Evolutionary conservation across 805 yeast species (phyloP), one percentile per base, ranked within the genome.

Genomic region (Ogataea zsoltii): DNA sequence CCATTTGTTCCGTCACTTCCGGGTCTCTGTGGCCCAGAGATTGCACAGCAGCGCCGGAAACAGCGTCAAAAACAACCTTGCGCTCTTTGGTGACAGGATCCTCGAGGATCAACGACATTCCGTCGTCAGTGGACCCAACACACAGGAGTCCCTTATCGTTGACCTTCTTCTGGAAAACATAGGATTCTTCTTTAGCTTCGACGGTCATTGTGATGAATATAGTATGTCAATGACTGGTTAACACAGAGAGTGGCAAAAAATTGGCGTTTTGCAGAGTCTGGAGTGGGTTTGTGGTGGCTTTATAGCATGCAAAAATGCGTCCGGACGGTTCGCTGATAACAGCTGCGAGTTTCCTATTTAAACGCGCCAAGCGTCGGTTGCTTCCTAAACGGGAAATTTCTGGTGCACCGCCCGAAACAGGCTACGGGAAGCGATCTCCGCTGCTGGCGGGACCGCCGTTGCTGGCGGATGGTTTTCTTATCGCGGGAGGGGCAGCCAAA

Each of bases 31-130:
- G 73, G 14, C 77, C 76, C 9, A 74, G 53, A 2, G 76, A 68
- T 18, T 66, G 68, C 23, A 74, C 79, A 25, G 79, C 78, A 16
- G 79, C 79, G 43, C 78, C 79, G n/a, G 76, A 68, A 39, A 65
- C 54, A 33, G 67, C 77, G 55, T 74, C 78, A 25, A 71, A 55
- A 12, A 70, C 49, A 28, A 57, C 60, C 23, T 50, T 58, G 31
- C 57, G 50, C 38, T 68, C 67, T 34, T 68, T 70, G 33, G 76
- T 71, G 26, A 62, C 54, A 23, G 71, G 67, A 49, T 72, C 74
- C 51, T 68, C 71, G 30, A 74, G 60, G 14, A 67, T 65, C 51
- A 77, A 61, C 51, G 61, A 62, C 40, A 63, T 53, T 29, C 80
- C 81, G 28, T 69, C 61, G 37, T 77, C 77, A 34, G 69, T 60